Evolutionary conservation across 257 asterid species (phyloP).

Genomic region (Anisodus acutangulus): DNA sequence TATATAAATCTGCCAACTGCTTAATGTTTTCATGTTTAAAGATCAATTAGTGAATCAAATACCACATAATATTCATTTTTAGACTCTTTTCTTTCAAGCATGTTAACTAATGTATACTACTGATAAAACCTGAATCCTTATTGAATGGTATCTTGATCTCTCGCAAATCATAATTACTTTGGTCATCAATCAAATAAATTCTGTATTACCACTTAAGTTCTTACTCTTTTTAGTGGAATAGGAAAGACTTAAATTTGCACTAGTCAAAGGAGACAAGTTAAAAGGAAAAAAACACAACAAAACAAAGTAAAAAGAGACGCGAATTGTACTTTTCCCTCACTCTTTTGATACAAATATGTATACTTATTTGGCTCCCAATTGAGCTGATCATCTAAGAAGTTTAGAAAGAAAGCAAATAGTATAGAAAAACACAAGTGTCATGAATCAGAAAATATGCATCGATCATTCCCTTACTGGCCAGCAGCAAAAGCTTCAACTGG

Average conservation of each 20-base stretch:
- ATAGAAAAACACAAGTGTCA: neutral
- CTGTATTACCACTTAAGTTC: neutral
- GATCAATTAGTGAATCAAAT: neutral
- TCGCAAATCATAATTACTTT: neutral
- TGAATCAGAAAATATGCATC: neutral
- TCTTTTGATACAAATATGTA: neutral
- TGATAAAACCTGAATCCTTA: neutral
- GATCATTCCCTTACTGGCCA: slow-evolving; percentile 46
- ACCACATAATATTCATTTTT: neutral
- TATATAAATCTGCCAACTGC: no score
- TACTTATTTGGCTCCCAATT: neutral
- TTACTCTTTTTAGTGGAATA: neutral
- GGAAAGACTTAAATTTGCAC: neutral
- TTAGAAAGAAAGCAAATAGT: neutral
- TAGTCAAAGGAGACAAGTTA: slow-evolving; percentile 1
- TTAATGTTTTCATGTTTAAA: neutral
- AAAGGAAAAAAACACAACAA: neutral
- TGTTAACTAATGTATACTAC: neutral
- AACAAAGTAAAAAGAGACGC: neutral
- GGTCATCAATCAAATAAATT: no score
- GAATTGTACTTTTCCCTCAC: neutral
- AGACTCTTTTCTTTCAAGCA: neutral
- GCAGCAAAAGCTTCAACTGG: slow-evolving; percentile 74
- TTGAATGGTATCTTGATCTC: neutral
- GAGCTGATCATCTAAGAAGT: neutral